Percentiles rank a stretch among this genome's conserved stretches.
Conservation (phyloP, 352 stramenopile genomes). For the Globisporangium canariense region DNA sequence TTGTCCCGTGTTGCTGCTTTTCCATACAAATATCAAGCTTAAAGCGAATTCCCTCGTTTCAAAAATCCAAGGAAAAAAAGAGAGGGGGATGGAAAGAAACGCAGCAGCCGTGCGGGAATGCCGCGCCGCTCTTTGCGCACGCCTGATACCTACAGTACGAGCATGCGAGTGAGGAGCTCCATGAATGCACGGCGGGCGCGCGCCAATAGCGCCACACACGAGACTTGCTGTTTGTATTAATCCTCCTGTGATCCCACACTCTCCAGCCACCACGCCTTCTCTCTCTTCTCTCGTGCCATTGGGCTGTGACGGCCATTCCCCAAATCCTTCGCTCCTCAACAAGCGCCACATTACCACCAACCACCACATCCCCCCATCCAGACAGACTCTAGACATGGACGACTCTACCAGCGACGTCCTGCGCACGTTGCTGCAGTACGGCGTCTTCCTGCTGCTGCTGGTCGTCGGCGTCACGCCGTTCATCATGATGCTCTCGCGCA, state of each 20-base stretch:
- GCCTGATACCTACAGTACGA: background rate
- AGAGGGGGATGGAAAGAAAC: background rate
- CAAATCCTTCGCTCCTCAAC: conserved; percentile 2
- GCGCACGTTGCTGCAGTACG: conserved; percentile 41
- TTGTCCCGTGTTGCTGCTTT: background rate
- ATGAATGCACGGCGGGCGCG: background rate
- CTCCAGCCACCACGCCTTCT: background rate
- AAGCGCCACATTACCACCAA: conserved; percentile 1
- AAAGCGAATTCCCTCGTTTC: background rate
- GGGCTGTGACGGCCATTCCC: background rate
- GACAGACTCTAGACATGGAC: conserved; percentile 5
- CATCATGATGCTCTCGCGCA: conserved; percentile 49
- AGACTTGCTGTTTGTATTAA: conserved; percentile 4
- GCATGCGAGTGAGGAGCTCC: background rate
- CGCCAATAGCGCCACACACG: background rate
- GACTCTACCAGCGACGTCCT: conserved; percentile 18
- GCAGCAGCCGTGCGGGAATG: conserved; percentile 4
- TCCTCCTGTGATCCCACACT: background rate
- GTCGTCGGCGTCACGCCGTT: conserved; percentile 39
- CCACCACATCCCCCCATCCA: background rate
- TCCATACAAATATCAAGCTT: background rate
- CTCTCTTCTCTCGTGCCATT: background rate
- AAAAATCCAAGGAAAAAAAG: background rate
- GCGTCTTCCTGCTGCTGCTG: conserved; percentile 41
- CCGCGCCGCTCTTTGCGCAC: background rate